Base-by-base conservation (phyloP, 2,329 filamentous ascomycete species). In the Epichloe festucae region DNA sequence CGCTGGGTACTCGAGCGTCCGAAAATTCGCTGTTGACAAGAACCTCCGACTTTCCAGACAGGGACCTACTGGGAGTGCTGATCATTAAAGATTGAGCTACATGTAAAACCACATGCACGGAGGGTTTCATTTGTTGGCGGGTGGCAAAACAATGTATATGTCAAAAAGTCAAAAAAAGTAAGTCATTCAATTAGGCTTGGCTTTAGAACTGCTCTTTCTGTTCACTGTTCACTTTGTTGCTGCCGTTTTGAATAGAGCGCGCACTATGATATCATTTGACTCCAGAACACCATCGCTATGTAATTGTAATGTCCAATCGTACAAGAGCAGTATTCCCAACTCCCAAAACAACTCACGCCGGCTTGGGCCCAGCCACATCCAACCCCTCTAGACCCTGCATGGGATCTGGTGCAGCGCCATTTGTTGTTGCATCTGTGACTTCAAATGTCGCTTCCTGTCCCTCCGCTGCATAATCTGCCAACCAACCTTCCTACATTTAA, bases 351-450 rank as follows among this genome's bases (percentile, higher is more conserved):
- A 50, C 48, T 79, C 66, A 93, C 62, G 80, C 82, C 51, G 79
- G 84, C 67, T 87, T 90, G 12, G 93, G 93, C 8, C 94, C 94
- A 51, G 91, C 94, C 60, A 97, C 87, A 68, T 97, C 94, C 51
- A 97, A 73, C 15, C 87, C 88, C 67, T 97, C 90, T 6, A 98
- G 72, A 36, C 90, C 91, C 70, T 96, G 89, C 93, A 98, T 98
- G 3, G 91, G 89, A 70, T 97, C 89, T 60, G 84, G 79, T 1
- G 78, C 76, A 44, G 70, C 74, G 53, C 75, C 72, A 58, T 77
- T 78, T 48, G 61, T 49, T 38, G 56, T 34, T 40, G 56, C 56
- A 45, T 50, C 55, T 44, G 58, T 53, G 44, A 58, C 59, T 21
- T 51, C 56, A 27, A 31, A 43, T 41, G 48, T 62, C 52, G 77